A percentile compares a stretch with the other conserved stretches of the same genome.
phyloP scores from a whole-genome alignment of 2,329 filamentous ascomycete genomes.

The Hirsutella minnesotensis region DNA sequence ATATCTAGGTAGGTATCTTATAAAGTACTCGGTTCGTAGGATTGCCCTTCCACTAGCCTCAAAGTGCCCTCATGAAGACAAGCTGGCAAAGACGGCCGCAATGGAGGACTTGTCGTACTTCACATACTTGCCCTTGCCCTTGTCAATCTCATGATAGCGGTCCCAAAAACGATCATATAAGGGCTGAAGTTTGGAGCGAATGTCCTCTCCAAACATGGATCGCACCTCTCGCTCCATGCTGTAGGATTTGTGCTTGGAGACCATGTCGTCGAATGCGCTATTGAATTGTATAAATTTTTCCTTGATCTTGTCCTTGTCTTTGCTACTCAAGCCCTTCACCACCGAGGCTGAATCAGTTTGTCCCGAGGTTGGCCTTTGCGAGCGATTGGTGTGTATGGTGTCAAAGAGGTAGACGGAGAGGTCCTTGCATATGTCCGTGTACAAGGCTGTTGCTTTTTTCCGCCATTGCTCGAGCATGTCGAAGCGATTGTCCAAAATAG shows the following conservation, averaged over 20 bases:
- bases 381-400: slow-evolving; percentile 78
- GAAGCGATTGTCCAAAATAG: slow-evolving; percentile 56
- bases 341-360: slow-evolving; percentile 74
- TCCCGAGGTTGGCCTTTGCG: slow-evolving; percentile 59
- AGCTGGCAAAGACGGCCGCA: slow-evolving; percentile 48
- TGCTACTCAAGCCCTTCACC: slow-evolving; percentile 70
- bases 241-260: slow-evolving; percentile 68
- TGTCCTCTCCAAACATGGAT: slow-evolving; percentile 65
- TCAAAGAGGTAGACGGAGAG: slow-evolving; percentile 77
- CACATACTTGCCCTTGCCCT: slow-evolving; percentile 95
- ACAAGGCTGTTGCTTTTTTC: slow-evolving; percentile 72
- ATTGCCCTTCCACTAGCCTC: too few relatives aligned
- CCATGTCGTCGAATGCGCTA: slow-evolving; percentile 76
- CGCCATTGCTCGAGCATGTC: slow-evolving; percentile 68
- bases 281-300: slow-evolving; percentile 94
- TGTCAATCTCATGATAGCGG: slow-evolving; percentile 93
- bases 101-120: slow-evolving; percentile 89
- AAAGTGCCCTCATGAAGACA: slow-evolving; percentile 12
- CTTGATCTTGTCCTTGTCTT: slow-evolving; percentile 94
- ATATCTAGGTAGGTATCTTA: not conserved
- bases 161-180: slow-evolving; percentile 95
- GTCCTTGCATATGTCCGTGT: slow-evolving; percentile 81
- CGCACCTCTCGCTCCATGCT: slow-evolving; percentile 88
- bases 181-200: slow-evolving; percentile 85
- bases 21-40: too few relatives aligned